Conservation (phyloP, 1,284 basidiomycete genomes). For the Sporisorium exsertum region DNA sequence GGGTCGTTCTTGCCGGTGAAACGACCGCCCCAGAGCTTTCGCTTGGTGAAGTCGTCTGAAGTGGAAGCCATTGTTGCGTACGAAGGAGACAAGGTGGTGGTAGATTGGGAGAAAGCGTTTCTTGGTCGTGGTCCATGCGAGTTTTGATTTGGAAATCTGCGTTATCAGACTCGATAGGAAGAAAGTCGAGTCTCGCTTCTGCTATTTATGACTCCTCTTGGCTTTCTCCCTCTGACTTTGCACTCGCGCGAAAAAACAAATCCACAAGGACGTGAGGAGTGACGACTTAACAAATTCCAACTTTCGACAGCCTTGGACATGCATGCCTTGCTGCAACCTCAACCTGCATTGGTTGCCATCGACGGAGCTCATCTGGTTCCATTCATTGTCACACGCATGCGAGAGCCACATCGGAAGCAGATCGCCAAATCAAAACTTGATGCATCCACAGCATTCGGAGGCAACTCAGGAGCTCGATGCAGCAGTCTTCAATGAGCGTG, state of each 20-base stretch:
- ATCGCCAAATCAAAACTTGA: too few relatives aligned
- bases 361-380: too few relatives aligned
- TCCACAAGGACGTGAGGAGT: neutral
- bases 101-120: neutral
- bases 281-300: neutral
- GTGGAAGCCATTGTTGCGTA: constrained; percentile 29
- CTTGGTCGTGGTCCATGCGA: constrained; percentile 12
- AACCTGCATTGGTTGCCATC: too few relatives aligned
- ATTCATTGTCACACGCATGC: too few relatives aligned
- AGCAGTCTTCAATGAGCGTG: neutral
- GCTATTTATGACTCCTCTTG: neutral
- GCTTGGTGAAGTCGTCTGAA: constrained; percentile 65
- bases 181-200: neutral
- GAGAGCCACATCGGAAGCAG: too few relatives aligned
- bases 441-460: neutral
- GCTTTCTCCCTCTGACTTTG: neutral
- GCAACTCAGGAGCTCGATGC: neutral
- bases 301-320: neutral
- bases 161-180: constrained; percentile 6
- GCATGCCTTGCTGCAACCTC: neutral
- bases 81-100: neutral
- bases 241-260: neutral
- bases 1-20: constrained; percentile 68
- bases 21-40: constrained; percentile 69
- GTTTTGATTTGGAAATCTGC: neutral